Base-by-base conservation (phyloP, 345 rosid genomes). In the Trapa incisa region DNA sequence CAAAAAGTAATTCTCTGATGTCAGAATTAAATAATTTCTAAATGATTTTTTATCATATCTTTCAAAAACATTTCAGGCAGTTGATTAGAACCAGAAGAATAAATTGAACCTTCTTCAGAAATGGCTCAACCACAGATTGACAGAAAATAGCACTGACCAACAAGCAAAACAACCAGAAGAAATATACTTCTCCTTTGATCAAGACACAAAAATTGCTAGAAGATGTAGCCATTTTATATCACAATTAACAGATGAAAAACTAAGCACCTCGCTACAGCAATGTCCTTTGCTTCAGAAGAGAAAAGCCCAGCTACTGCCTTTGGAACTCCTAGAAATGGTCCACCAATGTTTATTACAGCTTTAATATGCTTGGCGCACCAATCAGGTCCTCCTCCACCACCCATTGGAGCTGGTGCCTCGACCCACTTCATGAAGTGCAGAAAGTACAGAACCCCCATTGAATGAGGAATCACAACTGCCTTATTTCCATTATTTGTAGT, bases 341-440 rank as follows among this genome's bases (percentile, higher is more conserved):
- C 96, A 65, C 96, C 99, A 47, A 94, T 91, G 65, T 94, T 94
- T 80, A 94, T 74, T 71, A 94, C 89, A 3, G 99, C 87, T 75
- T 91, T 94, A 66, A 94, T 89, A 86, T 94, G 79, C 80, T 87
- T 94, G 0, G 97, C 75, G 67, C 99, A 94, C 99, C 97, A 94
- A 74, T 82, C 89, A 13, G 91, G 82, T 58, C 96, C 99, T 42
- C 99, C 97, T 0, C 96, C 97, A 35, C 96, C 99, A 35, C 99
- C 99, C 89, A 87, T 78, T 29, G 97, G 97, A 81, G 89, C 87
- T 36, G 99, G 99, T 73, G 93, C 85, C 82, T 94, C 99, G 6
- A 94, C 97, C 99, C 99, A 94, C 76, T 94, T 94, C 96, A 94
- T 89, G 75, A 94, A 94, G 75, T 94, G 99, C 39, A 87, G 81